phyloP scores from a whole-genome alignment of 345 rosid species.

The Odontarrhena argentea region DNA sequence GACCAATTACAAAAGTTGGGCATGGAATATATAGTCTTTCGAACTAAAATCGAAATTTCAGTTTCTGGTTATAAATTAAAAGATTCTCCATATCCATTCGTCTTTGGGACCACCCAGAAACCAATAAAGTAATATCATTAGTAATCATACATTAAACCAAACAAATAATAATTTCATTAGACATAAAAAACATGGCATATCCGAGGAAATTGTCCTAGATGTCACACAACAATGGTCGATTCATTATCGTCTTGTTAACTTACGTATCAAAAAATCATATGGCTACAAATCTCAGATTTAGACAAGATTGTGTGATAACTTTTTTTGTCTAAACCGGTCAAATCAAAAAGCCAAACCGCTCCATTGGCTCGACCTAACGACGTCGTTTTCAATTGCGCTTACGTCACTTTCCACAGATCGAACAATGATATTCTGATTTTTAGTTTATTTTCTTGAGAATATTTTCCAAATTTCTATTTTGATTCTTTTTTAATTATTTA shows the following conservation, averaged over 20 bases:
- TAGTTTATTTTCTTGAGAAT: constrained; percentile 7
- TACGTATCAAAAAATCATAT: neutral
- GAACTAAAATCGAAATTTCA: neutral
- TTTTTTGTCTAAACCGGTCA: constrained; percentile 12
- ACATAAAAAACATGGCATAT: constrained; percentile 36
- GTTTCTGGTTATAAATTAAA: constrained; percentile 7
- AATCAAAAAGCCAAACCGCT: constrained; percentile 23
- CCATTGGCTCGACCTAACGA: neutral
- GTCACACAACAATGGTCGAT: constrained; percentile 22
- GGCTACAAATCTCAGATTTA: neutral
- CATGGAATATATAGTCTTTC: constrained; percentile 4
- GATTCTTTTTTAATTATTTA: neutral
- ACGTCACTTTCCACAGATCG: constrained; percentile 44
- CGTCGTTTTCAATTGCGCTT: constrained; percentile 32
- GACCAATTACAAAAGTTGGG: neutral
- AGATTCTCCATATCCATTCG: constrained; percentile 9
- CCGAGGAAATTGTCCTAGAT: constrained; percentile 32
- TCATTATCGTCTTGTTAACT: neutral
- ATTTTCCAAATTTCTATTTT: constrained; percentile 6
- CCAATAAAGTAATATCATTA: constrained; percentile 1
- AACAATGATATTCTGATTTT: constrained; percentile 34
- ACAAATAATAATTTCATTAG: constrained; percentile 8
- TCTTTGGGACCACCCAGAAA: constrained; percentile 25
- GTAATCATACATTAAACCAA: constrained; percentile 7
- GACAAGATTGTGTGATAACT: neutral